phyloP scores from a whole-genome alignment of 345 rosid species.

The Salix koriyanagi region DNA sequence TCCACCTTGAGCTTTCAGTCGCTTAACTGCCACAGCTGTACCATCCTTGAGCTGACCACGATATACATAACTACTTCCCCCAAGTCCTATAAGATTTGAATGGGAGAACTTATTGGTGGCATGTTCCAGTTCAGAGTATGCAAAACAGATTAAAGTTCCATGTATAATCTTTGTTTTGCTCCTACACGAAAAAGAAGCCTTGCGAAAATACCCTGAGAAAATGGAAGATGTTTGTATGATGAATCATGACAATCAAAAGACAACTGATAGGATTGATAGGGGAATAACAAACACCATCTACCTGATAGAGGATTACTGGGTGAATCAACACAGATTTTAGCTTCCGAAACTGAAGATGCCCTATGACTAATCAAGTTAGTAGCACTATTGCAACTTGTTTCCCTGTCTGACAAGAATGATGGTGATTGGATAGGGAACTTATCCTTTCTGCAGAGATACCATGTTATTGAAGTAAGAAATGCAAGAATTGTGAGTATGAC shows the following conservation, averaged over 20 bases:
- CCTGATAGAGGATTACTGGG: constrained; percentile 40
- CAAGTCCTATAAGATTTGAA: constrained; percentile 71
- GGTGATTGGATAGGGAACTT: constrained; percentile 41
- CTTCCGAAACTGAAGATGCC: constrained; percentile 43
- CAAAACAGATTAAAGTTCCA: constrained; percentile 58
- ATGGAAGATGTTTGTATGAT: not conserved
- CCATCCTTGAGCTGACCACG: constrained; percentile 82
- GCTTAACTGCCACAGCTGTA: constrained; percentile 77
- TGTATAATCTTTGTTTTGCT: constrained; percentile 47
- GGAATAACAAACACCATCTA: constrained; percentile 13
- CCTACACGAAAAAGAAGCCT: constrained; percentile 43
- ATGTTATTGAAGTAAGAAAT: constrained; percentile 56
- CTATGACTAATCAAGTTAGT: constrained; percentile 61
- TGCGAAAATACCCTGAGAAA: constrained; percentile 64
- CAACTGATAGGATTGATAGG: not conserved
- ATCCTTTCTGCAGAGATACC: constrained; percentile 51
- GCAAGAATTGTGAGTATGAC: constrained; percentile 62
- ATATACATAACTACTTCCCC: constrained; percentile 88
- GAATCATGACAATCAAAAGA: not conserved
- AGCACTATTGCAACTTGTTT: constrained; percentile 71
- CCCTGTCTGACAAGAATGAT: constrained; percentile 58
- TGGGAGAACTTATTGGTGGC: constrained; percentile 74
- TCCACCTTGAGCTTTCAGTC: constrained; percentile 59
- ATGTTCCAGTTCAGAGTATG: constrained; percentile 63
- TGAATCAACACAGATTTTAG: constrained; percentile 33